A percentile compares a stretch with the other conserved stretches of the same genome.
These are phyloP conservation scores for Neospora caninum DNA, from an alignment of 169 alveolate genomes.

Conservation along the genomic window DNA sequence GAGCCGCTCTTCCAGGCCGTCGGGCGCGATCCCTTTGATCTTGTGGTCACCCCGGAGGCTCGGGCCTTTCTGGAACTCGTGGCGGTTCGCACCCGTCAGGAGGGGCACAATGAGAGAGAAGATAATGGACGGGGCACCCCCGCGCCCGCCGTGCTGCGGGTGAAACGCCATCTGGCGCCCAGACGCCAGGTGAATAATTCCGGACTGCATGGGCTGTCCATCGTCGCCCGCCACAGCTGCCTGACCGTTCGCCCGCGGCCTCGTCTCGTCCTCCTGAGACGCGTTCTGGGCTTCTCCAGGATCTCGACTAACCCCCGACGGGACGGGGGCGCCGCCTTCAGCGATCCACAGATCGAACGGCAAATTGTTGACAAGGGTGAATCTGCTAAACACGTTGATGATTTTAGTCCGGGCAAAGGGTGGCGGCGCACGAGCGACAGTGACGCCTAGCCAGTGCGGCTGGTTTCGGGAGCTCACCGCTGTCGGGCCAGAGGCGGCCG, in stretches of 20 bases:
- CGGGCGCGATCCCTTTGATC: too few relatives aligned
- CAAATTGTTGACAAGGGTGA: constrained; percentile 46
- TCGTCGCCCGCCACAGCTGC: background rate
- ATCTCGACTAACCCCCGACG: background rate
- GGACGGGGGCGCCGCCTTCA: constrained; percentile 40
- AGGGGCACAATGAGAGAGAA: background rate
- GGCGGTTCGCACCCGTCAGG: background rate
- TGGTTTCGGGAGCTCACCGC: background rate
- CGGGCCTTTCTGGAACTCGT: too few relatives aligned
- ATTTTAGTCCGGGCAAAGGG: constrained; percentile 64
- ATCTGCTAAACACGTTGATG: constrained; percentile 57
- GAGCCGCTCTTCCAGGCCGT: too few relatives aligned
- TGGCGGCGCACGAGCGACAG: constrained; percentile 63
- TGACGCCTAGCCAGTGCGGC: constrained; percentile 50
- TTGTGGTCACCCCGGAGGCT: too few relatives aligned
- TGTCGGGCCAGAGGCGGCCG: background rate
- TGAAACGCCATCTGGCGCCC: constrained; percentile 11
- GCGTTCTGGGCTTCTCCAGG: background rate
- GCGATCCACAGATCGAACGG: constrained; percentile 47
- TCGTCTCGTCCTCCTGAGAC: background rate
- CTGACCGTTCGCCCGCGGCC: background rate
- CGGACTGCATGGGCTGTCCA: background rate
- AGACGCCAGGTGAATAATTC: background rate
- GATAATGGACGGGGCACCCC: constrained; percentile 5
- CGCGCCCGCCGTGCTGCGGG: background rate